A percentile compares a stretch with the other conserved stretches of the same genome.
Evolutionary conservation across 768 basidiomycete species (phyloP).

Genomic region (Amanita thiersii): DNA sequence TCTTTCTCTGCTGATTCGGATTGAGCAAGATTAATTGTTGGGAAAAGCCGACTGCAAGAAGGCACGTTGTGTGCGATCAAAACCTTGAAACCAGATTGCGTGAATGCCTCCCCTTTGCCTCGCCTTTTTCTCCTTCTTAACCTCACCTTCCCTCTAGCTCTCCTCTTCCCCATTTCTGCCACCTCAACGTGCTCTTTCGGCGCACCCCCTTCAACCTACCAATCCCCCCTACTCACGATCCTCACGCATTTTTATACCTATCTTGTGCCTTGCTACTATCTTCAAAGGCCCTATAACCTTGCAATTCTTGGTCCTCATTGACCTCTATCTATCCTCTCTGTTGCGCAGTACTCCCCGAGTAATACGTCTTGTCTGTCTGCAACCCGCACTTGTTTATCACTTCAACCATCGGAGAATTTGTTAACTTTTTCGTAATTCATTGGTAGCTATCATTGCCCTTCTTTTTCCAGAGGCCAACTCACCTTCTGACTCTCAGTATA

Average conservation of each 20-base stretch:
- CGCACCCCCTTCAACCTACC: conserved; percentile 21
- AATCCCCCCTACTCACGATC: conserved; percentile 47
- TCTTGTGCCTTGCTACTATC: conserved; percentile 26
- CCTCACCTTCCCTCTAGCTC: conserved; percentile 26
- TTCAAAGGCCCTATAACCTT: conserved; percentile 12
- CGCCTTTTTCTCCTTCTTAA: conserved; percentile 44
- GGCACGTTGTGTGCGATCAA: conserved; percentile 78
- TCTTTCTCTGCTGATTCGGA: conserved; percentile 10
- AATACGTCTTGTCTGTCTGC: conserved; percentile 13
- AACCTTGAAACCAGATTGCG: conserved; percentile 43
- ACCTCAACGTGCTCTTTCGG: conserved; percentile 14
- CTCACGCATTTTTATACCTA: conserved; percentile 56
- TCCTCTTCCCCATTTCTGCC: conserved; percentile 22
- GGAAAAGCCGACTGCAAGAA: conserved; percentile 42
- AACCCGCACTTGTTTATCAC: conserved; percentile 13
- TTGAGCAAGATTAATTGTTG: conserved; percentile 23
- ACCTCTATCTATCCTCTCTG: conserved; percentile 18
- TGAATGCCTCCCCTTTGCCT: conserved; percentile 53
- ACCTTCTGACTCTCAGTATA: conserved; percentile 35
- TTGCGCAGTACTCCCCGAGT: conserved; percentile 12
- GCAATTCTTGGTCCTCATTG: conserved; percentile 24
- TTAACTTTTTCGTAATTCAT: conserved; percentile 31
- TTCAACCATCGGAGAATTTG: conserved; percentile 18
- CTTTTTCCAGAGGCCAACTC: conserved; percentile 16
- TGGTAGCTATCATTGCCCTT: conserved; percentile 23